Evolutionary conservation across 192 early-diverging fungal genomes (phyloP), one percentile per base, ranked within the genome.

Genomic region (Linnemannia schmuckeri): DNA sequence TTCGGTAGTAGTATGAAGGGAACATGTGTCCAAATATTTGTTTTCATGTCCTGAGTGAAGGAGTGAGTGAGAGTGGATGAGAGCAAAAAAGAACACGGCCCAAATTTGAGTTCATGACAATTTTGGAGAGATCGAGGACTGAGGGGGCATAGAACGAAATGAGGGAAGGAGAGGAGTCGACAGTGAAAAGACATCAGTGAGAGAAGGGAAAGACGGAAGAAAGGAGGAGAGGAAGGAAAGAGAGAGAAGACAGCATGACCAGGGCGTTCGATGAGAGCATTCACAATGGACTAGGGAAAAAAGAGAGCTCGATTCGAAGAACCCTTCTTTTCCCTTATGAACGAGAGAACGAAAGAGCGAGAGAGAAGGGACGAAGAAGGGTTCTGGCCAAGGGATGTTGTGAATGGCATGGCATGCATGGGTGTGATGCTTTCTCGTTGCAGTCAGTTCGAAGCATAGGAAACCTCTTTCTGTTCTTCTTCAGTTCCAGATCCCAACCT

Each of bases 11-110:
- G n/a, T 57, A 6, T 30, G 61, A 66, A 66, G 27, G 30, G 61
- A 66, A 66, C 61, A 66, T 66, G 61, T 66, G 61, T 66, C 30
- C 61, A 66, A 66, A 33, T 63, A 9, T 66, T 66, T 66, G 61
- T 66, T 66, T 27, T n/a, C 6, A 20, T 54, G 7, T 63, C 13
- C 22, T 63, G 37, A 37, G 37, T 37, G 37, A 37, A 37, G 37
- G 37, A 37, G 37, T 37, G 37, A 66, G 2, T 33, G 10, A 66
- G 10, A 66, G 27, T 15, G 24, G 15, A 30, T 66, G 61, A 13
- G 61, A 66, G 61, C 30, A 66, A 15, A 27, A 63, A 33, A 33
- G 30, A 66, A 30, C 30, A 27, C 4, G 27, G 30, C 4, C 61
- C 30, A 33, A 66, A 33, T 66, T 35, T 66, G 61, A 66, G 61